Base-by-base conservation (phyloP, 805 yeast genomes). In the Teunomyces aglyptinius region DNA sequence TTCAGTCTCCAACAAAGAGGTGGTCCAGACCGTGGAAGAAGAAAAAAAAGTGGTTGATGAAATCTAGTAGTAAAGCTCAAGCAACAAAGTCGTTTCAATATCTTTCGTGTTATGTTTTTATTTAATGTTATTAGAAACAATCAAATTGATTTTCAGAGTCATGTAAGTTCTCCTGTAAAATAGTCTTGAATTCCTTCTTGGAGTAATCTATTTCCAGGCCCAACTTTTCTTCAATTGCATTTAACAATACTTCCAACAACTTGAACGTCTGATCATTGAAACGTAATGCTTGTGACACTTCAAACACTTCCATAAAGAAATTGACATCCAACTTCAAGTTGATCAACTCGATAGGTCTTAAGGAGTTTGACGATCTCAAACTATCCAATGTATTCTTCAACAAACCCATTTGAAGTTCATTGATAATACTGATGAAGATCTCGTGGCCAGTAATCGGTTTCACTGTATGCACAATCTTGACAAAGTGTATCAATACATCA, bases 301-400 rank as follows among this genome's bases (percentile, higher is more conserved):
- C 75, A 45, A 72, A 72, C 0, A 72, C 63, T 48, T 67, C 71
- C 49, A 64, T 63, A 46, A 71, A 64, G 42, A 71, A 72, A 46
- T 65, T 65, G 19, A 65, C 59, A 48, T 71, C 76, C 20, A 71
- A 57, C 46, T 65, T 67, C 41, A 70, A 52, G 42, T 68, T 69
- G 11, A 65, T 56, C 26, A 64, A 50, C 44, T 49, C 48, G 12
- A 50, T 38, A 5, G 32, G 43, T n/a, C 44, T 39, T 15, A 50
- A 31, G n/a, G 44, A 53, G 5, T 59, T 53, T 6, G 56, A 49
- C 8, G 42, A 49, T 41, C 76, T 51, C 26, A 68, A 51, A 38
- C 63, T 57, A 45, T 61, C 69, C 42, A 72, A 55, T 19, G 69
- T 60, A 20, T 56, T 61, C 48, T 65, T 62, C 48, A 72, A 54